Conservation (phyloP, 352 stramenopile species). For the Phytophthora cactorum region DNA sequence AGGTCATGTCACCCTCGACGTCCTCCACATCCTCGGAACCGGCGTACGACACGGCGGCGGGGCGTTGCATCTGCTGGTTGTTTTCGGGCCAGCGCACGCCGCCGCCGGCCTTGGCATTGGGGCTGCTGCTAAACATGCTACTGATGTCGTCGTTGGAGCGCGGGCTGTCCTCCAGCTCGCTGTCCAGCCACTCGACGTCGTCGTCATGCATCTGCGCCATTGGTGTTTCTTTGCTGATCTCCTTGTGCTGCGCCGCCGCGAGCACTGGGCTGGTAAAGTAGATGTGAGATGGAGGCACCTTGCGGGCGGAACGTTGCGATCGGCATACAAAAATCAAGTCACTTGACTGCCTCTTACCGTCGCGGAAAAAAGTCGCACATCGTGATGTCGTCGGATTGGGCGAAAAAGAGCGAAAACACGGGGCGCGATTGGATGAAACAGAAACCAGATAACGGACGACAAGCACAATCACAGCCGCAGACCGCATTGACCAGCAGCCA, state of each 20-base stretch:
- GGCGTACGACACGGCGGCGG: constrained; percentile 46
- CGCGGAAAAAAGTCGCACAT: constrained; percentile 13
- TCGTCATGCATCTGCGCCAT: constrained; percentile 35
- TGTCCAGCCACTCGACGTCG: constrained; percentile 70
- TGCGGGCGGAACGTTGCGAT: constrained; percentile 7
- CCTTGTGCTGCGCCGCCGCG: background rate
- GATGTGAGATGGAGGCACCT: constrained; percentile 1
- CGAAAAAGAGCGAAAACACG: constrained; percentile 1
- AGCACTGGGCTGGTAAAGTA: background rate
- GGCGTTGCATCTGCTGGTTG: constrained; percentile 34
- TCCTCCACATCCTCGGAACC: constrained; percentile 49
- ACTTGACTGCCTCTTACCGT: constrained; percentile 24
- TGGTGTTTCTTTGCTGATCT: background rate
- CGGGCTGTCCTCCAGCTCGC: constrained; percentile 77
- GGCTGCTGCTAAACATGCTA: constrained; percentile 79
- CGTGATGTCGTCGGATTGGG: constrained; percentile 17
- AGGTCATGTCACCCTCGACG: constrained; percentile 45
- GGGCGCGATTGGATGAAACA: constrained; percentile 35
- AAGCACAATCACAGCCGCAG: constrained; percentile 4
- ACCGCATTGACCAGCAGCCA: constrained; percentile 15
- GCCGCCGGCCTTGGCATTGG: constrained; percentile 46
- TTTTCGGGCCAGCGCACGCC: constrained; percentile 26
- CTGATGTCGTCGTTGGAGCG: constrained; percentile 66
- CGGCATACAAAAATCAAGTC: constrained; percentile 31
- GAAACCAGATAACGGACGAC: constrained; percentile 7